Evolutionary conservation across 1,284 basidiomycete genomes (phyloP).

Genomic region (Marasmius oreades): DNA sequence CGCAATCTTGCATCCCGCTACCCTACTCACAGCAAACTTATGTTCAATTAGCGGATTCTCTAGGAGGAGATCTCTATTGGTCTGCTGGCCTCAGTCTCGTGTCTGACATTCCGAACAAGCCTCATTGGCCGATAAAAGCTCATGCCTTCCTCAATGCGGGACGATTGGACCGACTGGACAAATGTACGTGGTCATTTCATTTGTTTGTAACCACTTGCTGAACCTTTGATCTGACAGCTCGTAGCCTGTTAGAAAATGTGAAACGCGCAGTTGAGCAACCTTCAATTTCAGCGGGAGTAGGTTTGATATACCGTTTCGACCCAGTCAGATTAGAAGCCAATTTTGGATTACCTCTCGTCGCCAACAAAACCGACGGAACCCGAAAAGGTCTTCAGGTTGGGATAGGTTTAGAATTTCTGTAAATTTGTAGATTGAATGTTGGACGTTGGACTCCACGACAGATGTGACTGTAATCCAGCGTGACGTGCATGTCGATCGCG

Average conservation of each 20-base stretch:
- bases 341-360: slow-evolving; percentile 85
- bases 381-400: slow-evolving; percentile 89
- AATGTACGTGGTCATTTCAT: slow-evolving; percentile 39
- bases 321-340: slow-evolving; percentile 89
- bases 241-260: slow-evolving; percentile 39
- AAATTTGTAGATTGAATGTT: slow-evolving; percentile 13
- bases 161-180: slow-evolving; percentile 65
- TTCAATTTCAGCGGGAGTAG: slow-evolving; percentile 81
- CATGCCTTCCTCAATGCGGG: slow-evolving; percentile 89
- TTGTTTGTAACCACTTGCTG: neutral
- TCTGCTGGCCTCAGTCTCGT: slow-evolving; percentile 80
- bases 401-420: slow-evolving; percentile 86
- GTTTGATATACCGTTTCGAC: slow-evolving; percentile 88
- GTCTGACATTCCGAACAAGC: slow-evolving; percentile 73
- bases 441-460: neutral
- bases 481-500: neutral
- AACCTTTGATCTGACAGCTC: slow-evolving; percentile 26
- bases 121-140: slow-evolving; percentile 86
- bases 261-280: slow-evolving; percentile 36
- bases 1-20: slow-evolving; percentile 22
- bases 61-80: slow-evolving; percentile 91
- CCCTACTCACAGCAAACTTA: neutral
- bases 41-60: slow-evolving; percentile 55
- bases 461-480: neutral
- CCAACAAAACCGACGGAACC: slow-evolving; percentile 72